A percentile compares a stretch with the other conserved stretches of the same genome.
Evolutionary conservation across 768 basidiomycete species (phyloP).

Genomic region (Obba rivulosa): DNA sequence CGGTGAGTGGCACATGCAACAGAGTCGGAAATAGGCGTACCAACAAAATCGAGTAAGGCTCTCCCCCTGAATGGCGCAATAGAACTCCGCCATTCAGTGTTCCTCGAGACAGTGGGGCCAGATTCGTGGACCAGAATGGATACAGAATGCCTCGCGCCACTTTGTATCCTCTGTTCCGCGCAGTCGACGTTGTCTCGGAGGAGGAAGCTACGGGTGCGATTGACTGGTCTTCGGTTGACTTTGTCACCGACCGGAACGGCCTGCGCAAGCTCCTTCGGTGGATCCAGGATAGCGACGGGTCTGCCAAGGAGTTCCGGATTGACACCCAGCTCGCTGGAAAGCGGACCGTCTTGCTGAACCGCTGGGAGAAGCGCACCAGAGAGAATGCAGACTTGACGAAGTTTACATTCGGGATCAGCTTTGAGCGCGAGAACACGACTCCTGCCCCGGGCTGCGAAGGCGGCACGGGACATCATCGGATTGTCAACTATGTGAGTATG

Average conservation of each 20-base stretch:
- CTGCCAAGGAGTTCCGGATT: conserved; percentile 52
- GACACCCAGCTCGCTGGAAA: conserved; percentile 58
- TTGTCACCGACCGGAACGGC: conserved; percentile 61
- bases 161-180: conserved; percentile 53
- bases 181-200: conserved; percentile 39
- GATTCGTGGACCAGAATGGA: conserved; percentile 55
- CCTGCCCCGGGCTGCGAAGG: conserved; percentile 12
- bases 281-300: conserved; percentile 27
- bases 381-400: conserved; percentile 17
- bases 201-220: conserved; percentile 21
- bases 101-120: conserved; percentile 44
- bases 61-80: conserved; percentile 53
- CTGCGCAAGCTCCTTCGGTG: conserved; percentile 60
- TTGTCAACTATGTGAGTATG: conserved; percentile 20
- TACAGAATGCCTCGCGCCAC: conserved; percentile 33
- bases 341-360: conserved; percentile 54
- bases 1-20: conserved; percentile 26
- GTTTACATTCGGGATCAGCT: conserved; percentile 53
- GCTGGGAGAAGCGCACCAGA: conserved; percentile 43
- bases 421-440: conserved; percentile 32
- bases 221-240: conserved; percentile 34
- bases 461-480: conserved; percentile 16
- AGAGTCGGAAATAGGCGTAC: too few relatives aligned
- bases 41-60: conserved; percentile 32
- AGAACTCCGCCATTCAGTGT: conserved; percentile 46